Percentiles rank a stretch among this genome's conserved stretches.
Conservation (phyloP, 2,329 filamentous ascomycete genomes). For the Chrysoporthe puriensis region DNA sequence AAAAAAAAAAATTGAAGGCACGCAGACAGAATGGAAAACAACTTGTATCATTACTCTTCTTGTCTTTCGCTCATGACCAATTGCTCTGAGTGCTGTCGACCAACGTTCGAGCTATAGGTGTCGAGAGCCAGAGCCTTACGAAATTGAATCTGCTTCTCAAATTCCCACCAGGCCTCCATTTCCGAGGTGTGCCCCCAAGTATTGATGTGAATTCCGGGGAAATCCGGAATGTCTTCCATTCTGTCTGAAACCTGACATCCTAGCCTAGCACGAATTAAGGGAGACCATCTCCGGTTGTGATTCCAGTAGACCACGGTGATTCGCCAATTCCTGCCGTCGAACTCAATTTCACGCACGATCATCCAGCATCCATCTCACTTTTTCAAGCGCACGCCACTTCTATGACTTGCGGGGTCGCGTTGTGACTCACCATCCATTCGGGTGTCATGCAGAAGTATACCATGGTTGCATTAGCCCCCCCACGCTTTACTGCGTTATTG, state of each 20-base stretch:
- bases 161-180: background rate
- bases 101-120: background rate
- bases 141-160: conserved; percentile 22
- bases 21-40: conserved; percentile 18
- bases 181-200: too few relatives aligned
- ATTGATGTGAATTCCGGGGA: background rate
- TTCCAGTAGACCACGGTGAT: background rate
- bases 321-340: background rate
- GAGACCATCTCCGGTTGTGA: background rate
- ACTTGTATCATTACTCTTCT: conserved; percentile 33
- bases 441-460: background rate
- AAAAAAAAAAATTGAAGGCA: background rate
- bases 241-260: background rate
- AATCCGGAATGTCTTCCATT: background rate
- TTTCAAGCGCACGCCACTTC: background rate
- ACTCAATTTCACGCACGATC: background rate
- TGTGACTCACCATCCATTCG: conserved; percentile 15
- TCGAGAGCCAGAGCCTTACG: conserved; percentile 9
- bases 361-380: background rate
- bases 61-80: conserved; percentile 29
- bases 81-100: conserved; percentile 13
- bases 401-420: background rate
- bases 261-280: background rate
- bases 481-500: background rate
- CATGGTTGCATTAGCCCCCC: conserved; percentile 11